Percentiles rank a stretch among this genome's conserved stretches.
Evolutionary conservation across 345 rosid genomes (phyloP).

Genomic region (Eucalyptus regnans): DNA sequence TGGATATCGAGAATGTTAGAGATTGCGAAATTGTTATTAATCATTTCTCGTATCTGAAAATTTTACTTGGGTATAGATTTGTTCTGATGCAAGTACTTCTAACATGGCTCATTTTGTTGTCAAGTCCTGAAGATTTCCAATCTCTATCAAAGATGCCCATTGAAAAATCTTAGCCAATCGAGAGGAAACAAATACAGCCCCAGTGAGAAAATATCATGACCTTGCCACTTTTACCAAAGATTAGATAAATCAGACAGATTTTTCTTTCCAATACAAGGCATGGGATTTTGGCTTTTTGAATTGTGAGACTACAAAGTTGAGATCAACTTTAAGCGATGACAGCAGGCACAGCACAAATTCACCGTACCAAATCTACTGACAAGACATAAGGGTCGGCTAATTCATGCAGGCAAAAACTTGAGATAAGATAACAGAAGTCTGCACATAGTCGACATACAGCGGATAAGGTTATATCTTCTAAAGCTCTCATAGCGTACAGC

Average conservation of each 20-base stretch:
- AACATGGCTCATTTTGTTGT: not conserved
- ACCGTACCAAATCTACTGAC: not conserved
- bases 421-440: not conserved
- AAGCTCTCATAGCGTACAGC: not conserved
- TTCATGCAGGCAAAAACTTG: not conserved
- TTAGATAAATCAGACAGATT: not conserved
- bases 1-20: not conserved
- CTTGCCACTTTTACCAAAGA: not conserved
- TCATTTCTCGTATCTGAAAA: too few relatives aligned
- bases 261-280: not conserved
- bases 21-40: too few relatives aligned
- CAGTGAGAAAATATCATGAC: not conserved
- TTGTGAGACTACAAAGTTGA: not conserved
- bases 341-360: not conserved
- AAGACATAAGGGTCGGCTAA: not conserved
- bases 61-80: not conserved
- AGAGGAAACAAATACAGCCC: not conserved
- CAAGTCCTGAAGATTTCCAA: not conserved
- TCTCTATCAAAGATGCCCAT: not conserved
- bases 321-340: not conserved
- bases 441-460: not conserved
- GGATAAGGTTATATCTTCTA: not conserved
- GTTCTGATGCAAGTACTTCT: not conserved
- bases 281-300: not conserved
- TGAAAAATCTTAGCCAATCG: not conserved